Conservation (phyloP, 306 rosid species). For the Fragaria iinumae region DNA sequence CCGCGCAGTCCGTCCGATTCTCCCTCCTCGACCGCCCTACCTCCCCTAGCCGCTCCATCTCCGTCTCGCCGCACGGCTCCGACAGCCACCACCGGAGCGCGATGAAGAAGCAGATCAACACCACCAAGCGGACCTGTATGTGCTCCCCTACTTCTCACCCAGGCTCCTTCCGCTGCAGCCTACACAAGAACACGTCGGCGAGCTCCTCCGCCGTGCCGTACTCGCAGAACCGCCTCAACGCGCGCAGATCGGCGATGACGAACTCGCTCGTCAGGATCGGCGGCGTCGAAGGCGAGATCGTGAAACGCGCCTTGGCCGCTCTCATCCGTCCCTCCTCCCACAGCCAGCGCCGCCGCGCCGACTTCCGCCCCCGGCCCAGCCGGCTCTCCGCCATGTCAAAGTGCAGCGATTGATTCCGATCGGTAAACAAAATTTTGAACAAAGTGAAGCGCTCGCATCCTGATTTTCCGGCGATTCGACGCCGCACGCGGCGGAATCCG, state of each 20-base stretch:
- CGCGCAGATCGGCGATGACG: conserved; percentile 97
- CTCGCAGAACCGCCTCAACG: conserved; percentile 75
- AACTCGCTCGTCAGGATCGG: conserved; percentile 90
- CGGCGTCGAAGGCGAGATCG: conserved; percentile 91
- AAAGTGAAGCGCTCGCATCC: background rate
- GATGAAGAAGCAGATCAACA: conserved; percentile 38
- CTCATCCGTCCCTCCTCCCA: conserved; percentile 94
- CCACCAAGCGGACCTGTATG: conserved; percentile 74
- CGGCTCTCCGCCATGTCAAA: conserved; percentile 75
- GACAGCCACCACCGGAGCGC: conserved; percentile 28
- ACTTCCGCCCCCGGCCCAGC: conserved; percentile 72
- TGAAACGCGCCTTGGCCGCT: conserved; percentile 75
- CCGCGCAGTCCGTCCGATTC: conserved; percentile 63
- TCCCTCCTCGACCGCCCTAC: conserved; percentile 64
- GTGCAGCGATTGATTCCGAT: conserved; percentile 29
- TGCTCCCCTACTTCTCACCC: conserved; percentile 96
- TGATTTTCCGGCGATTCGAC: conserved; percentile 11
- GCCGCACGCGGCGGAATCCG: conserved; percentile 26
- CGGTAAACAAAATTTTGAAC: background rate
- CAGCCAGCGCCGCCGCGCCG: conserved; percentile 67
- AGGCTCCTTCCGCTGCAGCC: conserved; percentile 90
- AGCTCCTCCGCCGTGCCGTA: conserved; percentile 42
- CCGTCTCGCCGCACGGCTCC: conserved; percentile 45
- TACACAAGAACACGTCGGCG: conserved; percentile 59
- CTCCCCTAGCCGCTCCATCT: conserved; percentile 76